Base-by-base conservation (phyloP, 768 basidiomycete species). In the Suillus spraguei region DNA sequence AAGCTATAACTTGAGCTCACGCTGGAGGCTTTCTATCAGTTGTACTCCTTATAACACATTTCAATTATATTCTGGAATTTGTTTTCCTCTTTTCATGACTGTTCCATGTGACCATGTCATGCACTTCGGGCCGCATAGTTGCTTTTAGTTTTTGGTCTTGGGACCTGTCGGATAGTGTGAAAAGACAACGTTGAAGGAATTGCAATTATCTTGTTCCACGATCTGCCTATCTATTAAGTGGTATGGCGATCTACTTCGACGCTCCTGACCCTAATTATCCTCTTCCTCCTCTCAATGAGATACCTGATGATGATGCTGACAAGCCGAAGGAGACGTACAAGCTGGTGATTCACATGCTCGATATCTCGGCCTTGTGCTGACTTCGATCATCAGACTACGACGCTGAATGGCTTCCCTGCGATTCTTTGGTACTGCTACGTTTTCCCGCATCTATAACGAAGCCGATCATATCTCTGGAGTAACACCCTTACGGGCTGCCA, bases 381-480 rank as follows among this genome's bases (percentile, higher is more conserved):
- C 33, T 36, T 22, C 9, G 17, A 10, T 33, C 10, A 7, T 16
- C 35, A 83, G 79, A 68, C 66, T n/a, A 68, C 70, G 28, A 11
- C 3, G 41, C 66, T 78, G 38, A 80, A 80, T 35, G 61, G 65
- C 9, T 49, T 83, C 6, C 80, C 85, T 17, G 76, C 78, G 17
- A 78, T 94, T 93, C 3, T 88, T 89, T 46, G 93, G 93, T 2
- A 88, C 89, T 35, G 93, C 85, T 0, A 71, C 90, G 9, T 86
- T 94, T 70, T 89, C 88, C 1, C 79, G 79, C 20, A 76, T 82
- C 58, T 94, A 94, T 69, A 93, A 91, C 67, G 70, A 78, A 17
- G 84, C 87, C 56, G 83, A 83, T 39, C 80, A 85, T 63, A 70
- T 93, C 39, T 70, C 81, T 46, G 83, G 89, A 60, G 76, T 80